These are phyloP conservation scores for Ceratocystis huliohia DNA, from an alignment of 2,329 filamentous ascomycete species.

Conservation along the genomic window DNA sequence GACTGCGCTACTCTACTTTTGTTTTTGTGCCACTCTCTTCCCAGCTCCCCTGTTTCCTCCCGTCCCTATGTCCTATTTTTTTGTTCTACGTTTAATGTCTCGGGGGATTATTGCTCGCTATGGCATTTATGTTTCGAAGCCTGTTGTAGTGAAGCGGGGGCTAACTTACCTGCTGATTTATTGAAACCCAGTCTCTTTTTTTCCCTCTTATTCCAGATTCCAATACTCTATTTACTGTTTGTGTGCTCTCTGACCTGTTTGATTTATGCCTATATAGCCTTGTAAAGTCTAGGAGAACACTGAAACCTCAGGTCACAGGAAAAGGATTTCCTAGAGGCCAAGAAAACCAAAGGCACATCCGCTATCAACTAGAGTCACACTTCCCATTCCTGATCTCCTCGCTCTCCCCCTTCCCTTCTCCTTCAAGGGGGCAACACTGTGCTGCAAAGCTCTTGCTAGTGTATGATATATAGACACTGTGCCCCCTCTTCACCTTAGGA, in stretches of 20 bases:
- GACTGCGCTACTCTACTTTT: neutral
- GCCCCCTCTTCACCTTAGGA: neutral
- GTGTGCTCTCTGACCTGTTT: neutral
- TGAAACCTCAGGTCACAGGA: neutral
- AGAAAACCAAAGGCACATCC: neutral
- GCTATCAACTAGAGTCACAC: neutral
- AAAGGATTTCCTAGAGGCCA: neutral
- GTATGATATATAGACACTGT: neutral
- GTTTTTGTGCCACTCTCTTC: neutral
- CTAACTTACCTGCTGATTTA: neutral
- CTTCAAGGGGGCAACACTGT: neutral
- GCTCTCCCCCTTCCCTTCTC: neutral
- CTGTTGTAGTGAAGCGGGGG: neutral
- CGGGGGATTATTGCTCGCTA: neutral
- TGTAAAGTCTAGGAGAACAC: neutral
- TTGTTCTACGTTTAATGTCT: neutral
- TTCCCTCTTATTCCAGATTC: neutral
- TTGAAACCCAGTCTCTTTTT: neutral
- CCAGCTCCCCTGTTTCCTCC: neutral
- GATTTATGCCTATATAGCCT: neutral
- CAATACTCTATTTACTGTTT: neutral
- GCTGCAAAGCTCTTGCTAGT: neutral
- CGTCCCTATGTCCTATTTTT: neutral
- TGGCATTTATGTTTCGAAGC: conserved; percentile 5
- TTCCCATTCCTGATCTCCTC: too few species aligned